Evolutionary conservation across 306 rosid genomes (phyloP).

Genomic region (Prunus fruticosa): DNA sequence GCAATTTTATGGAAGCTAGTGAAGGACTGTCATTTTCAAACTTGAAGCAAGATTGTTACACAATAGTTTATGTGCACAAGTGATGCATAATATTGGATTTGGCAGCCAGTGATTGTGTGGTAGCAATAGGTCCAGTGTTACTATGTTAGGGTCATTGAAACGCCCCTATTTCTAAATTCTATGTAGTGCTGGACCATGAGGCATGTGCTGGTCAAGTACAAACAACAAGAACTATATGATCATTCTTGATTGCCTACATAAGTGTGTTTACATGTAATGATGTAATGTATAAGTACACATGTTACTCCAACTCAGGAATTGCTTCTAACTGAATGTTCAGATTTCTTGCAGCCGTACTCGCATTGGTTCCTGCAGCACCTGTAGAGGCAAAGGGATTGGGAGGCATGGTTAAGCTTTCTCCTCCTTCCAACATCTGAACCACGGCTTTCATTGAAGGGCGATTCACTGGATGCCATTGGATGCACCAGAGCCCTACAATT

Average conservation of each 20-base stretch:
- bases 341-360: not conserved
- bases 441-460: constrained; percentile 1
- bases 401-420: constrained; percentile 2
- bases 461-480: constrained; percentile 2
- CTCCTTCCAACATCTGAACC: constrained; percentile 9
- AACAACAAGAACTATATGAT: too few species aligned
- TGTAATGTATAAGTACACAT: not conserved
- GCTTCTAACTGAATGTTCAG: not conserved
- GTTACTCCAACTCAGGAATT: constrained; percentile 8
- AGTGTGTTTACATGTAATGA: not conserved
- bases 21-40: too few species aligned
- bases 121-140: too few species aligned
- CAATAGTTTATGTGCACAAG: too few species aligned
- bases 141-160: too few species aligned
- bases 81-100: too few species aligned
- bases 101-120: too few species aligned
- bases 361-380: not conserved
- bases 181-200: too few species aligned
- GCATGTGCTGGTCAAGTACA: too few species aligned
- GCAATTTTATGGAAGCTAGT: too few species aligned
- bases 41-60: too few species aligned
- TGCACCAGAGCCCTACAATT: constrained; percentile 15
- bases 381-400: not conserved
- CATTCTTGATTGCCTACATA: not conserved
- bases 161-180: too few species aligned